Conservation (phyloP, 2,329 filamentous ascomycete species). For the Epichloe sylvatica region DNA sequence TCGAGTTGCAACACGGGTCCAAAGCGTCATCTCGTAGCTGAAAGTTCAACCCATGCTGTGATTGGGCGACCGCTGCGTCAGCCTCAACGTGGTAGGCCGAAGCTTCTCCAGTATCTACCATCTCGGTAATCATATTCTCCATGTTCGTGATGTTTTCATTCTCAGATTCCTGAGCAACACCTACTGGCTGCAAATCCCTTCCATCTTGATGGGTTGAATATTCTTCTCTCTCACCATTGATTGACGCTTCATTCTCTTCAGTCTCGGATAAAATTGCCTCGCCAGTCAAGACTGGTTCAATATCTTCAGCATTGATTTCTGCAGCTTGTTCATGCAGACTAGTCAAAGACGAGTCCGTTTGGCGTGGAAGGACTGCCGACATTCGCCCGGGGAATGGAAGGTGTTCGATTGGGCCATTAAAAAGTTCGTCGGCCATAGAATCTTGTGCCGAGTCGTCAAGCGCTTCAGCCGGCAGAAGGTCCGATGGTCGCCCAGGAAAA, state of each 20-base stretch:
- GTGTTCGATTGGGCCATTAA: conserved; percentile 20
- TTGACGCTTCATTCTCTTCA: background rate
- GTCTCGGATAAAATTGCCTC: background rate
- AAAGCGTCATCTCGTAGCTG: conserved; percentile 35
- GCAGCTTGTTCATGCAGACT: conserved; percentile 11
- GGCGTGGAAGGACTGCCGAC: conserved; percentile 30
- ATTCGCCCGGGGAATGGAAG: conserved; percentile 31
- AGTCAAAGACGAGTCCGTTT: conserved; percentile 25
- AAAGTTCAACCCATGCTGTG: conserved; percentile 12
- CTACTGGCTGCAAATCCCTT: background rate
- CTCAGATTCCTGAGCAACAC: background rate
- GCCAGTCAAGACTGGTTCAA: background rate
- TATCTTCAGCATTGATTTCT: background rate
- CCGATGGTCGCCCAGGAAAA: conserved; percentile 17
- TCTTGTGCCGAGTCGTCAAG: conserved; percentile 8
- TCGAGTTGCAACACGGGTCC: conserved; percentile 26
- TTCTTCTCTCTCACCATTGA: background rate
- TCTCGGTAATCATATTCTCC: background rate
- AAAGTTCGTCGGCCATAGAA: conserved; percentile 18
- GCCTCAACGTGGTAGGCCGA: background rate
- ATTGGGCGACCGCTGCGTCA: background rate
- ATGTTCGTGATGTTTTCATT: background rate
- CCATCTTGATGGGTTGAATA: background rate
- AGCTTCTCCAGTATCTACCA: background rate
- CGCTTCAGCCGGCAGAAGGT: conserved; percentile 25